phyloP scores from a whole-genome alignment of 129 eudicot genomes.

The Heracleum sosnowskyi region DNA sequence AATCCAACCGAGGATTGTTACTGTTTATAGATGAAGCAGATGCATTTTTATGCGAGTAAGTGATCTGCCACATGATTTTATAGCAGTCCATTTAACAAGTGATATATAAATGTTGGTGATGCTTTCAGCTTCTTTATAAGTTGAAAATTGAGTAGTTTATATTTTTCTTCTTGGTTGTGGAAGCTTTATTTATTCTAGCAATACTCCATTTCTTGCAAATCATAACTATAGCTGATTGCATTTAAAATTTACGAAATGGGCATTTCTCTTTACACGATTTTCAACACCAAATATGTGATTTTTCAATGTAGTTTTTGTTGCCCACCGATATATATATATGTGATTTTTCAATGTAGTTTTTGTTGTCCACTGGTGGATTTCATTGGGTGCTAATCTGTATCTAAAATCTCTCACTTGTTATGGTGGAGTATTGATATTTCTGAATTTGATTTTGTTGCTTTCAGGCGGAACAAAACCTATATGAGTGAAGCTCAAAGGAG shows the following conservation, averaged over 20 bases:
- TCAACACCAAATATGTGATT: not conserved
- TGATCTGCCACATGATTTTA: not conserved
- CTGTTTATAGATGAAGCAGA: constrained; percentile 98
- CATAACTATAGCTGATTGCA: not conserved
- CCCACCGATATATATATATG: no score
- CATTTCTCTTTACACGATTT: not conserved
- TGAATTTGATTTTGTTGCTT: not conserved
- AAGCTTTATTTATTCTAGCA: not conserved
- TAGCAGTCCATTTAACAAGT: not conserved
- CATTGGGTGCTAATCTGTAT: no score
- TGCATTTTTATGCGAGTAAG: constrained; percentile 99
- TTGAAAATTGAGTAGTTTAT: not conserved
- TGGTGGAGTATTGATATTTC: no score
- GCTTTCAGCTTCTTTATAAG: not conserved
- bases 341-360: no score
- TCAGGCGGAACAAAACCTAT: constrained; percentile 93
- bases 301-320: not conserved
- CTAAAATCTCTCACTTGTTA: no score
- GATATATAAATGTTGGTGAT: not conserved
- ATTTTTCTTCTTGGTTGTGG: not conserved
- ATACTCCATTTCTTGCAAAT: not conserved
- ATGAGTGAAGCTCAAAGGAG: constrained; percentile 99
- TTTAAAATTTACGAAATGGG: not conserved
- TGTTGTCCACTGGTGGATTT: no score
- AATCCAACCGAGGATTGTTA: constrained; percentile 79